Conservation (phyloP, 2,329 filamentous ascomycete species). For the Epichloe gansuensis region DNA sequence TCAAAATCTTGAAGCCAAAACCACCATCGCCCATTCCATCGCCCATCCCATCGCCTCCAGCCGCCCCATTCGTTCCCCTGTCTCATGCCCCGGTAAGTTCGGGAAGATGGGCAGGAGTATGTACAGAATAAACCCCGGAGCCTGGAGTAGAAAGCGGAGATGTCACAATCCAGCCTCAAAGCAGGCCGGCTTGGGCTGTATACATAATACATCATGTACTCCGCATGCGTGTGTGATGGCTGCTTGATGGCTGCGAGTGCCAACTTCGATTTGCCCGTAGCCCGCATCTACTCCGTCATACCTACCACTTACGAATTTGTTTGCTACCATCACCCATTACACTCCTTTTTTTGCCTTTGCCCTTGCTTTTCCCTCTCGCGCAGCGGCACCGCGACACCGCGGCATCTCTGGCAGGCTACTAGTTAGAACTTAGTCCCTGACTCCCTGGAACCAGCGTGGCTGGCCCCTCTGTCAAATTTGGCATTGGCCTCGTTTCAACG, state of each 20-base stretch:
- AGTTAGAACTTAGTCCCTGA: background rate
- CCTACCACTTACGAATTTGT: background rate
- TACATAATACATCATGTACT: background rate
- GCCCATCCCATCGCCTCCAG: background rate
- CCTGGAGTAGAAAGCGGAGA: background rate
- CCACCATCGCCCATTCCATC: background rate
- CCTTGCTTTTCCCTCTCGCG: background rate
- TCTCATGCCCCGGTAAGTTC: constrained; percentile 2
- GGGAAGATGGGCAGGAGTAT: background rate
- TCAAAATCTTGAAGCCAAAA: background rate
- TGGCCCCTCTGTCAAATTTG: constrained; percentile 1
- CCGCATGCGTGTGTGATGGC: background rate
- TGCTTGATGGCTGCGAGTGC: background rate
- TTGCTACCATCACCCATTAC: background rate
- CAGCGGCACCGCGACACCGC: background rate
- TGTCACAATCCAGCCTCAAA: background rate
- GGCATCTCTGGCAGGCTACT: background rate
- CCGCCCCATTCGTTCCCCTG: background rate
- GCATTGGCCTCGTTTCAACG: background rate
- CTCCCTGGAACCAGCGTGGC: background rate
- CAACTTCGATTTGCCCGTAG: background rate
- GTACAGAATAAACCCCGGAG: background rate
- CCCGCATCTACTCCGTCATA: background rate
- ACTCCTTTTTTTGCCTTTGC: background rate
- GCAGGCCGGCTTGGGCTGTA: background rate